These are phyloP conservation scores for Aspergillaceae sp. DNA, from an alignment of 2,329 filamentous ascomycete species.

Conservation along the genomic window DNA sequence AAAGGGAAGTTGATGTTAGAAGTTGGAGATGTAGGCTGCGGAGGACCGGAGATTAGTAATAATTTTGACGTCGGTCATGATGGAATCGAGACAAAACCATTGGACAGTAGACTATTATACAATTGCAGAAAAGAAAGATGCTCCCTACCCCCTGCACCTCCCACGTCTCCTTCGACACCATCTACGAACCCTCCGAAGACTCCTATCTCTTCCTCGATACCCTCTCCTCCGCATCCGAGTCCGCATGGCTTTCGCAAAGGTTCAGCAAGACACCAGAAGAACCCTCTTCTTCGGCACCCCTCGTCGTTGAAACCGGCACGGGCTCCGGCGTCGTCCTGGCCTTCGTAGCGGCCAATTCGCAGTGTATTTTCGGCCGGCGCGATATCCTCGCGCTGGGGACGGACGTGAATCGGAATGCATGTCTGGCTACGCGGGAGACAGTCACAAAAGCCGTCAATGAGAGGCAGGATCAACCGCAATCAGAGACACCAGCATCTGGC, in stretches of 20 bases:
- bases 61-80: neutral
- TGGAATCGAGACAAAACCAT: neutral
- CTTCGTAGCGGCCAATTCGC: constrained; percentile 71
- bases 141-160: constrained; percentile 88
- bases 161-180: constrained; percentile 76
- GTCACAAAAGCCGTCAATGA: constrained; percentile 45
- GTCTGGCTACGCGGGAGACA: constrained; percentile 63
- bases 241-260: constrained; percentile 55
- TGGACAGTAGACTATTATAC: neutral
- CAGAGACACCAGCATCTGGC: constrained; percentile 1
- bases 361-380: constrained; percentile 60
- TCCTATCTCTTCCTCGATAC: constrained; percentile 92
- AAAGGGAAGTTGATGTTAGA: too few species aligned
- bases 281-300: constrained; percentile 31
- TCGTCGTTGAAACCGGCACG: constrained; percentile 78
- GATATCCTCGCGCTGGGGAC: constrained; percentile 65
- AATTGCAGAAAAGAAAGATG: constrained; percentile 46
- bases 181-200: constrained; percentile 95
- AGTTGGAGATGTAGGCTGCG: too few species aligned
- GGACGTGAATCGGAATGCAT: constrained; percentile 81
- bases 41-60: too few species aligned
- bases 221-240: constrained; percentile 63
- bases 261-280: constrained; percentile 39
- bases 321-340: constrained; percentile 91
- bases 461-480: constrained; percentile 9